Evolutionary conservation across 257 asterid genomes (phyloP), one percentile per base, ranked within the genome.

Genomic region (Plectranthus barbatus): DNA sequence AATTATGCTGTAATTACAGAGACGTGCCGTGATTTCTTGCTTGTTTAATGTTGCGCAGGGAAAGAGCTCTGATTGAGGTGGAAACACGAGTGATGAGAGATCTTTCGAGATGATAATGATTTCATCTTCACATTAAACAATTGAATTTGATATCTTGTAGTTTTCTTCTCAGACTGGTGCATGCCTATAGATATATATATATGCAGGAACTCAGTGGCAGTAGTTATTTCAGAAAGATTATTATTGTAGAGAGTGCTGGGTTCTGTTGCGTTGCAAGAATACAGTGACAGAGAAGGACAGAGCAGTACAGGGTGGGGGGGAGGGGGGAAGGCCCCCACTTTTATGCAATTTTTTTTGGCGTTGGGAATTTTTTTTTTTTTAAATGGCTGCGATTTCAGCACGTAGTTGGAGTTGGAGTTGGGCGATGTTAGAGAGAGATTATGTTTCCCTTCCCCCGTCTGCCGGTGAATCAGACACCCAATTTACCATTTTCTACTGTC

Each of bases 401-500:
- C 94, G 90, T 86, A 84, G 63, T 42, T 68, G 68, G 31, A 47
- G 56, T 50, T 50, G 33, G 31, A 48, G 57, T 51, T 51, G 57
- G 62, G 12, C 24, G 45, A 55, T 53, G 68, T 49, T 1, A 1
- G 37, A 33, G 6, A 34, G 63, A 63, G 76, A 54, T 56, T 81
- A 90, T 77, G 96, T 74, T 76, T 73, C 89, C 94, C 67, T 69
- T 69, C 74, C 63, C 13, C 91, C 87, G 45, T 84, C 95, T 79
- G 94, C 85, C 82, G 79, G 77, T 66, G 71, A 76, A 75, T 74
- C 77, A 75, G 76, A 77, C 79, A 77, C 63, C 85, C 86, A 84
- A 74, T 70, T 36, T 74, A 74, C 89, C 44, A 9, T 42, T 52
- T 40, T 41, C 70, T 40, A 42, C 56, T 59, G 79, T 79, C 81